Base-by-base conservation (phyloP, 495 filamentous ascomycete genomes). In the Cercophora sp. region DNA sequence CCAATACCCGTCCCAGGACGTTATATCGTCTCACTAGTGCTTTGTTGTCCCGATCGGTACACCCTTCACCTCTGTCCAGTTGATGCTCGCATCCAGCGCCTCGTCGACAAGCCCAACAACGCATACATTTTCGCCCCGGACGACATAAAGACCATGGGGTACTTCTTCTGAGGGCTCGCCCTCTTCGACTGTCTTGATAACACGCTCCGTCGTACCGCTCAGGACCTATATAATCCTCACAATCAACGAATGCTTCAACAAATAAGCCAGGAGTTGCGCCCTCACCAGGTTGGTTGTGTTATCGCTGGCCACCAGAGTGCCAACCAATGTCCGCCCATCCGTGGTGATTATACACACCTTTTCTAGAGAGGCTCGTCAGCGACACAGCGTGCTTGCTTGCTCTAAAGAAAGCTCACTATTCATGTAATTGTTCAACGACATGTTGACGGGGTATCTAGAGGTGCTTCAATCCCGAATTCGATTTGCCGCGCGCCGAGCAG, bases 51-150 rank as follows among this genome's bases (percentile, higher is more conserved):
- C 85, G 58, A 97, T 85, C 32, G 87, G 85, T 47, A 85, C 83
- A 4, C 92, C 93, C 66, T 85, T 85, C 16, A 98, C 94, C 67
- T 89, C 83, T 16, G 76, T 70, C 93, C 93, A 98, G 69, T 96
- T 84, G 56, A 98, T 96, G 50, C 84, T 87, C 4, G 68, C 74
- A 69, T 97, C 93, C 37, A 96, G 74, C 54, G 86, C 78, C 66
- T 95, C 92, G 68, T 97, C 89, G 13, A 98, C 83, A 39, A 93
- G 76, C 5, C 93, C 93, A 35, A 90, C 89, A 13, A 93, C 70
- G n/a, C 86, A 90, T 44, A 98, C 93, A 65, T 91, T 96, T 59
- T 97, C 94, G 15, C 93, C 93, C 54, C 94, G 83, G 47, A 98
- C 86, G 37, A 98, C 70, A 62, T 98, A 97, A 11, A 97, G 72